These are phyloP conservation scores for Podila epicladia DNA, from an alignment of 192 early-diverging fungal species.

Conservation along the genomic window DNA sequence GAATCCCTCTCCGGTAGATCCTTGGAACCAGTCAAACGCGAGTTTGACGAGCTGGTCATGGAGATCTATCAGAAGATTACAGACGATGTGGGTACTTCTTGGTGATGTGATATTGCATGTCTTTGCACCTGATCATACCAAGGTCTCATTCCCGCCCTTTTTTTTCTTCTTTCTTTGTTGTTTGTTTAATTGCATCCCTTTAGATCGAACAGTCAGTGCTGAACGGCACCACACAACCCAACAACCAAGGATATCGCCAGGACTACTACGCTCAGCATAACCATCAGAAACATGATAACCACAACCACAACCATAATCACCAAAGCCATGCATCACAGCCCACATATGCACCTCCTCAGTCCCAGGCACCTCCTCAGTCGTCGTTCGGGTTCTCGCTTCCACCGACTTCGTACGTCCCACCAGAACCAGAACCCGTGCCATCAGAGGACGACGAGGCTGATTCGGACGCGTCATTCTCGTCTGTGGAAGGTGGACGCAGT, in stretches of 20 bases:
- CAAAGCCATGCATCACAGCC: background rate
- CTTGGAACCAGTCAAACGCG: constrained; percentile 28
- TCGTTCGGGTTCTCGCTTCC: constrained; percentile 37
- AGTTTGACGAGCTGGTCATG: constrained; percentile 52
- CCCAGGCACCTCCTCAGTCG: background rate
- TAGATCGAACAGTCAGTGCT: background rate
- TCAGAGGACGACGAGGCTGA: constrained; percentile 10
- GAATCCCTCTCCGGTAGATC: constrained; percentile 32
- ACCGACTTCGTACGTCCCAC: constrained; percentile 41
- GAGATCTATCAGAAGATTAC: constrained; percentile 46
- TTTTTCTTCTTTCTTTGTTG: background rate
- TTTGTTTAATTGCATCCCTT: background rate
- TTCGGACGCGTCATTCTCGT: constrained; percentile 6
- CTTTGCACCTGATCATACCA: background rate
- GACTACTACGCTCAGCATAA: background rate
- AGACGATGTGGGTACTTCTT: constrained; percentile 19
- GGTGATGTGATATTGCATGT: no score
- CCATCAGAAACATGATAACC: background rate
- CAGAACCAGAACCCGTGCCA: constrained; percentile 22
- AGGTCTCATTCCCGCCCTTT: background rate
- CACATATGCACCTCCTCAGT: background rate
- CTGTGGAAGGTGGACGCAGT: constrained; percentile 13
- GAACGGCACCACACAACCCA: background rate
- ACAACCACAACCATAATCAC: background rate
- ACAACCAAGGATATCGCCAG: constrained; percentile 4